Percentiles rank a stretch among this genome's conserved stretches.
Conservation (phyloP, 2,329 filamentous ascomycete species). For the Fusarium dlaminii region DNA sequence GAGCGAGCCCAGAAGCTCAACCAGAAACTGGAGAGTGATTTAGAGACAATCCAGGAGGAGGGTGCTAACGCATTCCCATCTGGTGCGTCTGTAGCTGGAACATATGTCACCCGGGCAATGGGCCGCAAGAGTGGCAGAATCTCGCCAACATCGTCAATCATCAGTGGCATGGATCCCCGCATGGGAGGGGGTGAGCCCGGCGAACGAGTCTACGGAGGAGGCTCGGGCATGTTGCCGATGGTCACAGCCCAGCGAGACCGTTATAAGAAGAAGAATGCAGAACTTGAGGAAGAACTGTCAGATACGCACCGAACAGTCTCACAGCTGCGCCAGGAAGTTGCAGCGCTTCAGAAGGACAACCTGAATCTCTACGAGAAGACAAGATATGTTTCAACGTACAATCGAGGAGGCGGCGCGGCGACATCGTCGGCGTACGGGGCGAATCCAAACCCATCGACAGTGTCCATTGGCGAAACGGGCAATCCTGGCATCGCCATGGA, state of each 20-base stretch:
- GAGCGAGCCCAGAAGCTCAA: conserved; percentile 87
- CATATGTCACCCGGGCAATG: conserved; percentile 74
- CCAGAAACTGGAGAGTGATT: conserved; percentile 89
- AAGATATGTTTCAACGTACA: conserved; percentile 94
- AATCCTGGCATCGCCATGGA: conserved; percentile 76
- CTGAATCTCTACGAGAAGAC: conserved; percentile 97
- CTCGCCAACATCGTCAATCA: conserved; percentile 97
- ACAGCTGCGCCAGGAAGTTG: conserved; percentile 87
- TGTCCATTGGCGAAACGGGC: conserved; percentile 65
- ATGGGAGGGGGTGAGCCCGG: conserved; percentile 54
- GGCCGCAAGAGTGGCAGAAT: conserved; percentile 73
- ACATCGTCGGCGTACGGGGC: conserved; percentile 72
- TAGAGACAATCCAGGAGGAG: conserved; percentile 87
- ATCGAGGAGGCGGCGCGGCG: conserved; percentile 69
- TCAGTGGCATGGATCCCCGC: conserved; percentile 90
- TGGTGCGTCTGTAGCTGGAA: conserved; percentile 91
- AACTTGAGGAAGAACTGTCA: conserved; percentile 90
- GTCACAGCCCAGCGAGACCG: conserved; percentile 96
- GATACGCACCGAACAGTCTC: conserved; percentile 85
- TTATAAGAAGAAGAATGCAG: conserved; percentile 94
- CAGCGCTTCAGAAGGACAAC: conserved; percentile 94
- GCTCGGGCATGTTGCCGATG: conserved; percentile 94
- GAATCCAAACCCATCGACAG: conserved; percentile 80
- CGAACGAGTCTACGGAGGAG: conserved; percentile 73
- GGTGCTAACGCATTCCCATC: conserved; percentile 85